phyloP scores from a whole-genome alignment of 345 rosid species.

The Eucalyptus leucophloia region DNA sequence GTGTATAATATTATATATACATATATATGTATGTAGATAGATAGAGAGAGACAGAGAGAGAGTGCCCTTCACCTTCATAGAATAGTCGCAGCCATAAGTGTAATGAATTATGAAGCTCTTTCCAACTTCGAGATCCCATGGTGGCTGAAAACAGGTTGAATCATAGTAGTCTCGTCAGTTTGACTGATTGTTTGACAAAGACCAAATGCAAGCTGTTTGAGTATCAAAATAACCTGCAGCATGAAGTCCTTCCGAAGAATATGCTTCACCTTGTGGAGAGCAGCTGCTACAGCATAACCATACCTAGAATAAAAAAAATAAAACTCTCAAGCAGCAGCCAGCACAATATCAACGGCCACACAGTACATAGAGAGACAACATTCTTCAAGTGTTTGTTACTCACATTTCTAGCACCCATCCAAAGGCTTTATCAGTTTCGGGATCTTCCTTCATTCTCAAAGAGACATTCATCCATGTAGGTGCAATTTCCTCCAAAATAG shows the following conservation, averaged over 20 bases:
- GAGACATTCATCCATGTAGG: slow-evolving; percentile 82
- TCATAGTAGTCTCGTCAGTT: background rate
- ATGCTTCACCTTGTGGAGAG: slow-evolving; percentile 54
- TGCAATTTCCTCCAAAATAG: slow-evolving; percentile 47
- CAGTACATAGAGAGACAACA: background rate
- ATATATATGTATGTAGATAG: background rate
- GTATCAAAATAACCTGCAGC: slow-evolving; percentile 45
- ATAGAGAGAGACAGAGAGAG: background rate
- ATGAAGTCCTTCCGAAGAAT: slow-evolving; percentile 57
- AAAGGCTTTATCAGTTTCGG: slow-evolving; percentile 57
- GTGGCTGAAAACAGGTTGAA: slow-evolving; percentile 37
- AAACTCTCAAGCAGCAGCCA: background rate
- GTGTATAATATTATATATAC: background rate
- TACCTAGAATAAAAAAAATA: slow-evolving; percentile 25
- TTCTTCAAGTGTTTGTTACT: background rate
- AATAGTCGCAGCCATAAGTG: slow-evolving; percentile 70
- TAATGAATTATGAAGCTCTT: slow-evolving; percentile 63
- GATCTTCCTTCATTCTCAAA: slow-evolving; percentile 65
- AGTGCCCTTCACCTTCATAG: slow-evolving; percentile 29
- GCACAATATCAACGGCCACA: background rate
- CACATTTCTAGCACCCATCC: slow-evolving; percentile 91
- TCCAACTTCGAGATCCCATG: slow-evolving; percentile 62
- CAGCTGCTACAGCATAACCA: slow-evolving; percentile 79
- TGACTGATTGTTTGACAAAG: background rate
- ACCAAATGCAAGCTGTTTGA: background rate